These are phyloP conservation scores for Candida adriatica DNA, from an alignment of 805 yeast species.

Conservation along the genomic window DNA sequence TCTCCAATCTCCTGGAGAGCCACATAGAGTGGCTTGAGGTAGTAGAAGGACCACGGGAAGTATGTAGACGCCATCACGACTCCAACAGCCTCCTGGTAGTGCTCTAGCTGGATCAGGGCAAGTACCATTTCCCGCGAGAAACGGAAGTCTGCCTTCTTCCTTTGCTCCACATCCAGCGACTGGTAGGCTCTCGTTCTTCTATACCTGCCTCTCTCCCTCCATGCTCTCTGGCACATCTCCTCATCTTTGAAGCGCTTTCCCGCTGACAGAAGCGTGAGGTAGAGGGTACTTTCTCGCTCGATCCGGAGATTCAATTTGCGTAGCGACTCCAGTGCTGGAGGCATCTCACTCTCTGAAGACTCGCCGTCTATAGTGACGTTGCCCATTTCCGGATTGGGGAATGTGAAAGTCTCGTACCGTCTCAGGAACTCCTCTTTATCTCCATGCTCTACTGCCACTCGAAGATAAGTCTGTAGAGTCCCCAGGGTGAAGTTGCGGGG, in stretches of 20 bases:
- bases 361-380: constrained; percentile 8
- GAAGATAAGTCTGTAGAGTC: constrained; percentile 45
- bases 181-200: constrained; percentile 50
- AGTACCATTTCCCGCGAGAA: constrained; percentile 71
- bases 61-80: constrained; percentile 61
- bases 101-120: constrained; percentile 46
- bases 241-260: constrained; percentile 50
- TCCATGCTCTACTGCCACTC: constrained; percentile 34
- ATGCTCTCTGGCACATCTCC: constrained; percentile 55
- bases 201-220: constrained; percentile 75
- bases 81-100: constrained; percentile 62
- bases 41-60: constrained; percentile 59
- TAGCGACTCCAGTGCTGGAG: constrained; percentile 10
- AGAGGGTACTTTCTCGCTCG: constrained; percentile 17
- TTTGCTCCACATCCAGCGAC: constrained; percentile 26
- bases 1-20: constrained; percentile 40
- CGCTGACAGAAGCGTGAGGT: constrained; percentile 32
- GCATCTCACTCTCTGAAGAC: constrained; percentile 12
- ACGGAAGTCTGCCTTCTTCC: constrained; percentile 46
- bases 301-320: constrained; percentile 7
- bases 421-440: constrained; percentile 29
- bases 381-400: constrained; percentile 20
- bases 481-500: constrained; percentile 38
- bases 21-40: constrained; percentile 35
- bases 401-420: constrained; percentile 31